Conservation (phyloP, 176 grass and related monocot species). For the Ampelocalamus luodianensis region DNA sequence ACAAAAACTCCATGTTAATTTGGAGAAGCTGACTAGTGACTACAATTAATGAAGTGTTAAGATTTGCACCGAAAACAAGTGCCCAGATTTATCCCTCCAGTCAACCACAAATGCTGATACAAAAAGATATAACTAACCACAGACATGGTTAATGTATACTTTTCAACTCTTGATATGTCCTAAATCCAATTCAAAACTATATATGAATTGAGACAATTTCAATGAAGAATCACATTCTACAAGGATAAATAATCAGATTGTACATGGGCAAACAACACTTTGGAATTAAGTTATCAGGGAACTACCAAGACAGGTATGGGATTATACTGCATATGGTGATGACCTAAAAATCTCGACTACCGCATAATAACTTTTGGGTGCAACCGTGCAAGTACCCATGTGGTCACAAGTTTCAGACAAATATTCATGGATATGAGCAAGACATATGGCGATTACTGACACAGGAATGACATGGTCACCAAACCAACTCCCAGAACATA, state of each 20-base stretch:
- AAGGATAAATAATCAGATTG: constrained; percentile 35
- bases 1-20: constrained; percentile 8
- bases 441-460: background rate
- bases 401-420: constrained; percentile 1
- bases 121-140: background rate
- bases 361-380: background rate
- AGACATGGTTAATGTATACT: background rate
- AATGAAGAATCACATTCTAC: background rate
- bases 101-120: constrained; percentile 22
- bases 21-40: background rate
- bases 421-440: constrained; percentile 7
- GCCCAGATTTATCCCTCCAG: constrained; percentile 36
- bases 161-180: background rate
- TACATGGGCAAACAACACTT: constrained; percentile 3
- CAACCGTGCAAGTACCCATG: constrained; percentile 3
- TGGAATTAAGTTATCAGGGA: constrained; percentile 13
- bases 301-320: background rate
- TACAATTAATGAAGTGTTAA: constrained; percentile 6
- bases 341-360: background rate
- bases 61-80: constrained; percentile 26
- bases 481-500: constrained; percentile 13
- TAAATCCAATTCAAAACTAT: background rate
- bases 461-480: background rate
- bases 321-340: background rate
- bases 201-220: background rate